phyloP scores from a whole-genome alignment of 1,284 basidiomycete genomes.

The Sphagnurus paluster region DNA sequence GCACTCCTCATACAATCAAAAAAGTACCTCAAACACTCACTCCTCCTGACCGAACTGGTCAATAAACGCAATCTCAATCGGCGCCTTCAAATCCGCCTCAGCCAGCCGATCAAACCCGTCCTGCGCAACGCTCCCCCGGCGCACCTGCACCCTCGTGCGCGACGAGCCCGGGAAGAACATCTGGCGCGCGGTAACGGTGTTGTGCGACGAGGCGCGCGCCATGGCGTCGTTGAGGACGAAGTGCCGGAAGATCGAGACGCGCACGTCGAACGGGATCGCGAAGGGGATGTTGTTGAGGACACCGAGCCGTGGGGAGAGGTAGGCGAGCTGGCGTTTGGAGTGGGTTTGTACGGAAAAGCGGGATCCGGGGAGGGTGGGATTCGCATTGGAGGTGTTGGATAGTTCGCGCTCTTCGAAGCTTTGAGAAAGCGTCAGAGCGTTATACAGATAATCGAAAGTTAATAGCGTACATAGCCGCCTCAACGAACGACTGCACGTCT shows the following conservation, averaged over 20 bases:
- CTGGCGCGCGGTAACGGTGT: constrained; percentile 12
- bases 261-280: constrained; percentile 89
- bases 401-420: constrained; percentile 64
- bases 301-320: constrained; percentile 85
- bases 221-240: constrained; percentile 72
- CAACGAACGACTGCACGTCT: constrained; percentile 85
- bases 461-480: constrained; percentile 86
- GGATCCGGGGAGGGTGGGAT: constrained; percentile 10
- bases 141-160: constrained; percentile 60
- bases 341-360: constrained; percentile 35
- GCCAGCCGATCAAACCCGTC: constrained; percentile 86
- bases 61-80: constrained; percentile 86
- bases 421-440: constrained; percentile 2
- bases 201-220: constrained; percentile 20
- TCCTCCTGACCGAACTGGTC: constrained; percentile 88
- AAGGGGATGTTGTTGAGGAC: constrained; percentile 97
- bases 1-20: background rate
- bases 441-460: too few relatives aligned
- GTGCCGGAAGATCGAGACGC: constrained; percentile 86
- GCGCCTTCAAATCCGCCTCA: constrained; percentile 77
- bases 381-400: constrained; percentile 18
- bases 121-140: constrained; percentile 77
- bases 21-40: constrained; percentile 41
- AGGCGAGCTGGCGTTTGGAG: constrained; percentile 74
- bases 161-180: background rate